These are phyloP conservation scores for Colletotrichum kahawae DNA, from an alignment of 2,329 filamentous ascomycete species.

Conservation along the genomic window DNA sequence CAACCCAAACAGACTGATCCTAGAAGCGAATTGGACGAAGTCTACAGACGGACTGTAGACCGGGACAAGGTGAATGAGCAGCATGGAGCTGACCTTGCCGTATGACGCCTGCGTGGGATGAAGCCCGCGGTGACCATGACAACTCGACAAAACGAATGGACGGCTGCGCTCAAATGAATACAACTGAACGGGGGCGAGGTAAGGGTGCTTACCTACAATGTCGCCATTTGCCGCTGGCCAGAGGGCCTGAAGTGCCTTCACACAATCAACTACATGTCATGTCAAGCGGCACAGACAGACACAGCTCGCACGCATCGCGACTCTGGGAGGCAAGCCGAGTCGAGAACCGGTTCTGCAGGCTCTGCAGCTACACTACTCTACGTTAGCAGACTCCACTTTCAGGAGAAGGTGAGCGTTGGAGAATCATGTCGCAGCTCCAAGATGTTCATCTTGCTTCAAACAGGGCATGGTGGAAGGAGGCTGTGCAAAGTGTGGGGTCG, in stretches of 20 bases:
- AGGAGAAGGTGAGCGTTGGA: conserved; percentile 20
- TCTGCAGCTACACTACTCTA: not conserved
- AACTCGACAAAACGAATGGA: not conserved
- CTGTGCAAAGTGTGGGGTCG: conserved; percentile 24
- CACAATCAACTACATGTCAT: not conserved
- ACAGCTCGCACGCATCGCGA: not conserved
- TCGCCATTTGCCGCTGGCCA: not conserved
- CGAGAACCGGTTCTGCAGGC: conserved; percentile 16
- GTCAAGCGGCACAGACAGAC: not conserved
- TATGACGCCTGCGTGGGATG: not conserved
- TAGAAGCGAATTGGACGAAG: conserved; percentile 4
- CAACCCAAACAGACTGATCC: not conserved
- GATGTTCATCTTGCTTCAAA: conserved; percentile 23
- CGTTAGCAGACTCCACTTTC: conserved; percentile 13
- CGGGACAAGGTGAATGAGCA: not conserved
- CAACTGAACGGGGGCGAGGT: not conserved
- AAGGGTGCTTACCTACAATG: not conserved
- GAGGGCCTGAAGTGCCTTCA: not conserved
- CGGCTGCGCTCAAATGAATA: not conserved
- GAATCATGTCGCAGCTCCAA: conserved; percentile 17
- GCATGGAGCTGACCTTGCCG: not conserved
- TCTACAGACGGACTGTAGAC: not conserved
- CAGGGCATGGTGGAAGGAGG: conserved; percentile 21
- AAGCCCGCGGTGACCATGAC: not conserved
- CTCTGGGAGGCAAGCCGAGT: conserved; percentile 4